Base-by-base conservation (phyloP, 2,329 filamentous ascomycete species). In the Aureobasidium vineae region DNA sequence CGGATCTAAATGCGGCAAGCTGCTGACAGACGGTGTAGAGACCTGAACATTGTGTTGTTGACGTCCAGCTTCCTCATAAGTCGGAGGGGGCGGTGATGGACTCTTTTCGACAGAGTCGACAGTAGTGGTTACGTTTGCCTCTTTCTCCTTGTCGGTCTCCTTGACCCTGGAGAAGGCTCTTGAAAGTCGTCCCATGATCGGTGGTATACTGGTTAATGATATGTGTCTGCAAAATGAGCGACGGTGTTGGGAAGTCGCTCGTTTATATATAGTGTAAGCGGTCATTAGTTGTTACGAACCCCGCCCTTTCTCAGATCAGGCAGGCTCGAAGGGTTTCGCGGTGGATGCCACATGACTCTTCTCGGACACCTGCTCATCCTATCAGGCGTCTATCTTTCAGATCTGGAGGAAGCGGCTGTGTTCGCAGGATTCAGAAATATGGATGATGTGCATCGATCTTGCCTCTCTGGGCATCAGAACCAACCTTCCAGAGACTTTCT, bases 11-110 rank as follows among this genome's bases (percentile, higher is more conserved):
- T 53, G 49, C 5, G 50, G 6, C 31, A 57, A 75, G 31, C 73
- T 73, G 23, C 71, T 71, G 0, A 73, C 72, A 19, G 75, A 64
- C 47, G 74, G 70, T 28, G 74, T 71, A 33, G 71, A 71, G 8
- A 68, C 45, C 16, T 71, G 23, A 23, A 41, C 66, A 57, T 73
- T 65, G 11, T 74, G 70, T 8, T 61, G 68, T 38, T 73, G 70
- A 40, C 23, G 8, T 31, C 15, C n/a, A 26, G 41, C 21, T 33
- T 66, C 53, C 11, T 57, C 15, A 41, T 70, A 70, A 7, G 70
- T 70, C 38, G 70, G 69, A 1, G 70, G 69, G 8, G 72, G 69
- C 26, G 67, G 65, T 10, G 70, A 69, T 31, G 61, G 53, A 16
- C 54, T 64, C 19, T 41, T 63, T 26, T 67, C 67, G 21, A 61